A percentile compares a stretch with the other conserved stretches of the same genome.
Evolutionary conservation across 2,329 filamentous ascomycete genomes (phyloP).

Genomic region (Monosporascus sp.): DNA sequence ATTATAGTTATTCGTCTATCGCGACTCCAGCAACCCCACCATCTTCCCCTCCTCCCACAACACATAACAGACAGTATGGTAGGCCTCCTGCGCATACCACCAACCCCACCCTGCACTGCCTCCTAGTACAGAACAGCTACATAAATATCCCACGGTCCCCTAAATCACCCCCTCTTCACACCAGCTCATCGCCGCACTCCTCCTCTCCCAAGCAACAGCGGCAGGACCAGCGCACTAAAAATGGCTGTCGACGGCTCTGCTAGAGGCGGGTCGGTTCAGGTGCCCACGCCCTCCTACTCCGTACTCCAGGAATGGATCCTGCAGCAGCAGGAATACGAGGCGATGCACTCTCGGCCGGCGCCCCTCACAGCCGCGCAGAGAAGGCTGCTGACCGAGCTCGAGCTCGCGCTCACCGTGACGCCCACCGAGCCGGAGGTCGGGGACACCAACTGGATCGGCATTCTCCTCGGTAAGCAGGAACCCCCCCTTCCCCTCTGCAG

Average conservation of each 20-base stretch:
- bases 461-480: slow-evolving; percentile 29
- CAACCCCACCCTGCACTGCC: too few relatives aligned
- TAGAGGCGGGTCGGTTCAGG: not conserved
- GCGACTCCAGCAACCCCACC: too few relatives aligned
- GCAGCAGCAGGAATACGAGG: slow-evolving; percentile 33
- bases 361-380: slow-evolving; percentile 34
- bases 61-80: too few relatives aligned
- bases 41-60: too few relatives aligned
- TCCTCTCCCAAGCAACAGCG: not conserved
- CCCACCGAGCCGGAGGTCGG: slow-evolving; percentile 20
- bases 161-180: too few relatives aligned
- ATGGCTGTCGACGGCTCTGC: not conserved
- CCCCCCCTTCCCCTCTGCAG: not conserved
- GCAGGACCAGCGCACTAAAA: not conserved
- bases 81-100: too few relatives aligned
- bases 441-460: slow-evolving; percentile 34
- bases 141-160: too few relatives aligned
- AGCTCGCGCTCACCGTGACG: slow-evolving; percentile 28
- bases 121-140: too few relatives aligned
- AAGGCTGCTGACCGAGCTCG: slow-evolving; percentile 35
- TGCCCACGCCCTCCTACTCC: slow-evolving; percentile 14
- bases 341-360: slow-evolving; percentile 24
- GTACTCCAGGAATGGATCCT: slow-evolving; percentile 19
- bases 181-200: too few relatives aligned
- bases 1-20: too few relatives aligned